Percentiles rank a stretch among this genome's conserved stretches.
These are phyloP conservation scores for Fusarium goolgardi DNA, from an alignment of 2,329 filamentous ascomycete species.

Conservation along the genomic window DNA sequence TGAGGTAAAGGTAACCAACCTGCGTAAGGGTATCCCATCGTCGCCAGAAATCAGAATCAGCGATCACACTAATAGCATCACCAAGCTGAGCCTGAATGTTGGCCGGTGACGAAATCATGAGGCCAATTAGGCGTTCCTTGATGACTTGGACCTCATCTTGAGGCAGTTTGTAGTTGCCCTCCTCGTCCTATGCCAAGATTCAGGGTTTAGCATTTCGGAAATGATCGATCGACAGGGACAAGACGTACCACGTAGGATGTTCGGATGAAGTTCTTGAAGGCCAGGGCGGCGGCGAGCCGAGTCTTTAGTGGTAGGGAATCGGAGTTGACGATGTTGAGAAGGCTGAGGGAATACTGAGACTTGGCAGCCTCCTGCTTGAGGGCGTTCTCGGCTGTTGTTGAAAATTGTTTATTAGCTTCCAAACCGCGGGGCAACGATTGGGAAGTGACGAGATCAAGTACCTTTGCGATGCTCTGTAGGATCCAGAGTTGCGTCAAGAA, in stretches of 20 bases:
- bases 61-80: constrained; percentile 96
- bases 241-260: constrained; percentile 84
- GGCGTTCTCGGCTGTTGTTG: constrained; percentile 77
- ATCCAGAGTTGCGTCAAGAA: constrained; percentile 92
- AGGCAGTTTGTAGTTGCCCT: constrained; percentile 91
- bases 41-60: constrained; percentile 97
- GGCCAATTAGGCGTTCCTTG: constrained; percentile 92
- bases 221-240: constrained; percentile 18
- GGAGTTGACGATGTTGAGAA: constrained; percentile 90
- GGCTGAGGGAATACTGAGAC: constrained; percentile 85
- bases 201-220: constrained; percentile 36
- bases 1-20: constrained; percentile 59
- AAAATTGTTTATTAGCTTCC: constrained; percentile 53
- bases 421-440: constrained; percentile 47
- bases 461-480: constrained; percentile 90
- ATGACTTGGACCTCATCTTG: constrained; percentile 86
- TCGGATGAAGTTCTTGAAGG: constrained; percentile 99
- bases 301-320: constrained; percentile 78
- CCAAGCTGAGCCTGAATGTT: constrained; percentile 93
- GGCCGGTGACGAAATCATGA: constrained; percentile 93
- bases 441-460: constrained; percentile 54
- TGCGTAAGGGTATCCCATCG: constrained; percentile 96
- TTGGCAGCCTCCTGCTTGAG: constrained; percentile 84
- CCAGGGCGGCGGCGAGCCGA: constrained; percentile 86
- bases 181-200: constrained; percentile 74